A percentile compares a stretch with the other conserved stretches of the same genome.
Evolutionary conservation across 2,329 filamentous ascomycete species (phyloP).

Genomic region (Metarhizium humberi): DNA sequence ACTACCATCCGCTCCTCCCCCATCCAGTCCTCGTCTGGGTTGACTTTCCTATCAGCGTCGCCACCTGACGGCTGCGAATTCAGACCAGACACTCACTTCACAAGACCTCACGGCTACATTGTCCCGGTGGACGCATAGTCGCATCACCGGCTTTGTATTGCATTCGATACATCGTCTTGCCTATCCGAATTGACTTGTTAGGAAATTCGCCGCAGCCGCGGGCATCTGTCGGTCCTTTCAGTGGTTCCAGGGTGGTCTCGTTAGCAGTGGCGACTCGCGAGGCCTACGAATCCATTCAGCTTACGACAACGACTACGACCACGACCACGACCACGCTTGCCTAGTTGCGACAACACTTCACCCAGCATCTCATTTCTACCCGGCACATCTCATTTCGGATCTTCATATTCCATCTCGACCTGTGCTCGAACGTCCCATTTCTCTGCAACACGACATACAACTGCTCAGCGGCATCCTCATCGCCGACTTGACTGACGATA

Average conservation of each 20-base stretch:
- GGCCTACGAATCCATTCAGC: constrained; percentile 7
- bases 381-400: neutral
- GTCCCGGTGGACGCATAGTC: neutral
- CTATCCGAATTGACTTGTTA: neutral
- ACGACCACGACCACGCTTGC: constrained; percentile 5
- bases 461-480: neutral
- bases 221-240: constrained; percentile 3
- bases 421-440: neutral
- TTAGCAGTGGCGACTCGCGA: constrained; percentile 6
- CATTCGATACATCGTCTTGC: neutral
- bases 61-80: constrained; percentile 1
- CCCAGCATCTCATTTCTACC: neutral
- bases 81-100: neutral
- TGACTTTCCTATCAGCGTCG: constrained; percentile 1
- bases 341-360: neutral
- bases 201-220: constrained; percentile 2
- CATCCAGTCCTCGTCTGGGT: neutral
- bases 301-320: constrained; percentile 8
- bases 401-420: neutral
- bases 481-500: neutral
- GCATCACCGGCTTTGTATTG: neutral
- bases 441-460: neutral
- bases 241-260: neutral
- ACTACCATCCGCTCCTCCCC: neutral
- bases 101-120: neutral